Conservation (phyloP, 441 rosid genomes). For the Syzygium syzygioides region DNA sequence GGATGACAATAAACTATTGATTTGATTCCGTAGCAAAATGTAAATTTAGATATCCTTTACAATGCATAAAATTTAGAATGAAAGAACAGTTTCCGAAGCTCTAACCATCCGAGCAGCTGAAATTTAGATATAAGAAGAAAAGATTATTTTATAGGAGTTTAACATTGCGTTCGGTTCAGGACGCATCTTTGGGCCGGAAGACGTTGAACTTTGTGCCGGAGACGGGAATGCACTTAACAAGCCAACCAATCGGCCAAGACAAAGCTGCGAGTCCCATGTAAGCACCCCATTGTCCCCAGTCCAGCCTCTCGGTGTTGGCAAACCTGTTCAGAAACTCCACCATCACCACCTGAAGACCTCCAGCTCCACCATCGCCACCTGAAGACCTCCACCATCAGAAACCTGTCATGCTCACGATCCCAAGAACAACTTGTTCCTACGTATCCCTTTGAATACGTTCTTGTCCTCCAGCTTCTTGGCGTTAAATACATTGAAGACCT, state of each 20-base stretch:
- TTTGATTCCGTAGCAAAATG: too few species aligned
- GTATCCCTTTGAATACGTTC: neutral
- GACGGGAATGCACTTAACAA: neutral
- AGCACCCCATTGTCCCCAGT: neutral
- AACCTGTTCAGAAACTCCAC: neutral
- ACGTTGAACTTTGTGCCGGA: neutral
- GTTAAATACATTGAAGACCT: neutral
- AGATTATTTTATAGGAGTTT: neutral
- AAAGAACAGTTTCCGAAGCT: neutral
- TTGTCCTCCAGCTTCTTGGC: neutral
- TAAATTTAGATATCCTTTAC: too few species aligned
- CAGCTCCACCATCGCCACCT: neutral
- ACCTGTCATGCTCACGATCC: neutral
- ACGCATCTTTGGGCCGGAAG: too few species aligned
- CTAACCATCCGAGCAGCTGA: neutral
- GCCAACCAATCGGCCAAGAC: neutral
- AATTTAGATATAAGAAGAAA: neutral
- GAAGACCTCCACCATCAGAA: too few species aligned
- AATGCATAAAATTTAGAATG: too few species aligned
- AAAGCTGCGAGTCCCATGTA: neutral
- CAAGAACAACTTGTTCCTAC: neutral
- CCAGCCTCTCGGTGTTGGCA: neutral
- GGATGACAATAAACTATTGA: too few species aligned
- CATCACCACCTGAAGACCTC: neutral
- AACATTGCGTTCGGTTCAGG: neutral